Conservation (phyloP, 78 protist species). For the Pigoraptor vietnamica region DNA sequence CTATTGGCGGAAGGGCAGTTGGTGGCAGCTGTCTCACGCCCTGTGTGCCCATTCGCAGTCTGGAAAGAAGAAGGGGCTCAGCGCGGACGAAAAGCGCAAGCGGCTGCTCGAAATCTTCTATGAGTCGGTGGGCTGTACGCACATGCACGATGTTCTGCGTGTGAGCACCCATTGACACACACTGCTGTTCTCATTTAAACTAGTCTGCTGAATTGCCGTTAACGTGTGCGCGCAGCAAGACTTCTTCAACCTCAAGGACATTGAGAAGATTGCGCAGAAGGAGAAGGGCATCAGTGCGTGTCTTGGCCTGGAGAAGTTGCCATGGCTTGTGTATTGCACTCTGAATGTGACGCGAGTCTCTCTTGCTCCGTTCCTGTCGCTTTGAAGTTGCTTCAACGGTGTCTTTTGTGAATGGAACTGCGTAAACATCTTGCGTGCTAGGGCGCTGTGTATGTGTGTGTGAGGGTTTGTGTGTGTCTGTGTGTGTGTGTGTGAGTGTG, state of each 20-base stretch:
- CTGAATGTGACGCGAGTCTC: too few relatives aligned
- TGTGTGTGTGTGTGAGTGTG: too few relatives aligned
- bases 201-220: too few relatives aligned
- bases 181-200: too few relatives aligned
- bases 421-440: too few relatives aligned
- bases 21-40: background rate
- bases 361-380: background rate
- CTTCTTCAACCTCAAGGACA: constrained; percentile 25
- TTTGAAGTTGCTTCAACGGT: background rate
- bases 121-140: constrained; percentile 3
- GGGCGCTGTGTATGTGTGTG: too few relatives aligned
- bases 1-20: background rate
- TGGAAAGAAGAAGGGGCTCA: constrained; percentile 16
- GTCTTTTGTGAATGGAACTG: too few relatives aligned
- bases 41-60: background rate
- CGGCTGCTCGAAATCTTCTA: constrained; percentile 14
- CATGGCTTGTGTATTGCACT: too few relatives aligned
- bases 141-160: too few relatives aligned
- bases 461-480: too few relatives aligned
- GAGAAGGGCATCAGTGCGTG: constrained; percentile 37
- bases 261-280: constrained; percentile 16
- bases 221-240: background rate
- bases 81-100: constrained; percentile 26
- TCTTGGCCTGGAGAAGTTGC: too few relatives aligned
- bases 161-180: too few relatives aligned